Evolutionary conservation across 495 filamentous ascomycete species (phyloP).

Genomic region (Staphylotrichum tortipilum): DNA sequence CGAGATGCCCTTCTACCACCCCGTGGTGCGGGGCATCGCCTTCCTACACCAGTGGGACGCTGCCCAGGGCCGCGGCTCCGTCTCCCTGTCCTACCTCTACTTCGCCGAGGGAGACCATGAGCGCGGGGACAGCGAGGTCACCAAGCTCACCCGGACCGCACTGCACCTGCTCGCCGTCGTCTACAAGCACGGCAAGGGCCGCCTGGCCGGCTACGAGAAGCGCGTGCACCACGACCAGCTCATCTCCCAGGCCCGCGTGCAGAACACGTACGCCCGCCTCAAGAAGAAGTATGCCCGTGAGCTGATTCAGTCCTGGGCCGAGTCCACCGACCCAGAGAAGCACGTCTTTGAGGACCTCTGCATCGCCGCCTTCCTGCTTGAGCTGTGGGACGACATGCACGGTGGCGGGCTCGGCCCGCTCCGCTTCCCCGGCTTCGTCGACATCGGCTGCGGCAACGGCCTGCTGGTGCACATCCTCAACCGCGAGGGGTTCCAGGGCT

Average conservation of each 20-base stretch:
- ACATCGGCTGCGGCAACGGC: slow-evolving; percentile 93
- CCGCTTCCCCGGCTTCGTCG: slow-evolving; percentile 81
- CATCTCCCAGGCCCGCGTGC: slow-evolving; percentile 61
- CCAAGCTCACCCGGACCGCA: slow-evolving; percentile 61
- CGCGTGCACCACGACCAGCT: slow-evolving; percentile 67
- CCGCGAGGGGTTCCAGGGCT: slow-evolving; percentile 74
- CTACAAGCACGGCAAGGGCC: slow-evolving; percentile 67
- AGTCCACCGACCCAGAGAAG: slow-evolving; percentile 78
- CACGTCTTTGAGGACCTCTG: slow-evolving; percentile 90
- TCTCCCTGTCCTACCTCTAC: slow-evolving; percentile 62
- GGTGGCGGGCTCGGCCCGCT: too few relatives aligned
- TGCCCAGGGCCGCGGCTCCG: slow-evolving; percentile 30
- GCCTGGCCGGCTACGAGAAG: slow-evolving; percentile 56
- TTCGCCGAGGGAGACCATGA: slow-evolving; percentile 40
- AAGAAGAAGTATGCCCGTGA: slow-evolving; percentile 63
- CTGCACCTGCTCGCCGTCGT: slow-evolving; percentile 59
- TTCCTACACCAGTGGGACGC: slow-evolving; percentile 58
- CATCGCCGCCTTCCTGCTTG: slow-evolving; percentile 90
- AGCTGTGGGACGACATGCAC: slow-evolving; percentile 88
- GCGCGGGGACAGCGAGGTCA: too few relatives aligned
- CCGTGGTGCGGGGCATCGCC: slow-evolving; percentile 59
- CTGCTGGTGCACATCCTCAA: slow-evolving; percentile 80
- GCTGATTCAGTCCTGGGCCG: slow-evolving; percentile 66
- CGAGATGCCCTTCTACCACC: slow-evolving; percentile 81
- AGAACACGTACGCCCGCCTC: slow-evolving; percentile 74